Evolutionary conservation across 257 asterid genomes (phyloP), one percentile per base, ranked within the genome.

Genomic region (Orobanche coerulescens): DNA sequence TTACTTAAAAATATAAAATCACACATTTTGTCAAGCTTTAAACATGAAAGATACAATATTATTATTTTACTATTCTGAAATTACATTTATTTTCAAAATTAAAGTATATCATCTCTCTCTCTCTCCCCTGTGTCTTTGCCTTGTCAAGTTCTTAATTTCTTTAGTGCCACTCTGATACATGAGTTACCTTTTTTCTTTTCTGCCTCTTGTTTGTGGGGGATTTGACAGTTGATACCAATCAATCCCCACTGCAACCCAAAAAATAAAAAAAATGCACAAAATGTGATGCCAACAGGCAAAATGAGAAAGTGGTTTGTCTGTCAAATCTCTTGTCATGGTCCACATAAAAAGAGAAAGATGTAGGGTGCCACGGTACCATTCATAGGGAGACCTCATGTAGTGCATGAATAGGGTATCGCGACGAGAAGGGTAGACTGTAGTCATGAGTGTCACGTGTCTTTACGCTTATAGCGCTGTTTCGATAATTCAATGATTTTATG

Each of bases 131-230:
- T 2, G 44, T 18, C 39, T 24, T 26, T 20, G 0, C 24, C 23
- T 18, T 40, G 31, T 39, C 5, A 26, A 18, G 42, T 52, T 23
- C 10, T 26, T 26, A 26, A 1, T 36, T 56, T 19, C 2, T 4
- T 13, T 2, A 28, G 46, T 16, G 16, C 2, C 11, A 25, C 2
- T 28, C 40, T 6, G 48, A 65, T 36, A 33, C 20, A 13, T 37
- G 20, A 43, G 68, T 65, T 72, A 78, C 74, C 74, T 73, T 78
- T 60, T 13, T 16, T 57, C 74, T 73, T 78, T 60, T 13, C n/a
- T 57, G 50, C 3, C 42, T 47, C 5, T 31, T 20, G 54, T 62
- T 23, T 53, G 60, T 58, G 30, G 71, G 62, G 63, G 7, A n/a
- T 14, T 14, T 14, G 16, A n/a, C 0, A 14, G 20, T 42, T 40